Percentiles rank a stretch among this genome's conserved stretches.
These are phyloP conservation scores for Breviolum minutum DNA, from an alignment of 73 alveolate genomes.

Conservation along the genomic window DNA sequence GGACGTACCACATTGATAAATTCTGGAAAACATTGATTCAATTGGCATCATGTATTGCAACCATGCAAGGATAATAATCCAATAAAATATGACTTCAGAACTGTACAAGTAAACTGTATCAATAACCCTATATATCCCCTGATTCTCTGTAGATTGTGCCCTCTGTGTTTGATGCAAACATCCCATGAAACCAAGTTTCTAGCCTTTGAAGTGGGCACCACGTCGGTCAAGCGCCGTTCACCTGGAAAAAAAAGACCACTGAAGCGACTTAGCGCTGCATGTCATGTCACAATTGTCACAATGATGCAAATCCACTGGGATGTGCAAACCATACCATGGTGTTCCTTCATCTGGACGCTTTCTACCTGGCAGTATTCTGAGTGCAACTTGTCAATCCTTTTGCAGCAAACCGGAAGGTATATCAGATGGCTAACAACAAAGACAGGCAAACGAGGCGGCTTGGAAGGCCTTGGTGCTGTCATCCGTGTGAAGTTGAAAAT, in stretches of 20 bases:
- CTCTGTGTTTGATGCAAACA: too few relatives aligned
- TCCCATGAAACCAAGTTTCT: not conserved
- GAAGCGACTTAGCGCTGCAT: too few relatives aligned
- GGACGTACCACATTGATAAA: too few relatives aligned
- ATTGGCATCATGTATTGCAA: not conserved
- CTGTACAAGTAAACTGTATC: too few relatives aligned
- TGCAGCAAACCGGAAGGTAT: not conserved
- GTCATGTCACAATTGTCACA: too few relatives aligned
- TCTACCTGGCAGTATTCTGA: not conserved
- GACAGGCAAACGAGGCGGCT: not conserved
- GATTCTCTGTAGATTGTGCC: too few relatives aligned
- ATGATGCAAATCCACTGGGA: too few relatives aligned
- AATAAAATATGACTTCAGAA: not conserved
- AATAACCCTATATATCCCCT: too few relatives aligned
- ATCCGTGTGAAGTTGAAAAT: too few relatives aligned
- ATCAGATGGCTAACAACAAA: not conserved
- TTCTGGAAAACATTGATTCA: too few relatives aligned
- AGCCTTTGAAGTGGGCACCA: conserved; percentile 15
- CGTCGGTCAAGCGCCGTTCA: not conserved
- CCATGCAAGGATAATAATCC: not conserved
- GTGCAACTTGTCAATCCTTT: not conserved
- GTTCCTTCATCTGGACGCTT: conserved; percentile 14
- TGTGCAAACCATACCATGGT: not conserved
- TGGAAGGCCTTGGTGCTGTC: conserved; percentile 25
- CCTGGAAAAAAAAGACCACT: too few relatives aligned